Percentiles rank a stretch among this genome's conserved stretches.
Evolutionary conservation across 2,329 filamentous ascomycete genomes (phyloP).

Genomic region (Neocatenulostroma microsporum): DNA sequence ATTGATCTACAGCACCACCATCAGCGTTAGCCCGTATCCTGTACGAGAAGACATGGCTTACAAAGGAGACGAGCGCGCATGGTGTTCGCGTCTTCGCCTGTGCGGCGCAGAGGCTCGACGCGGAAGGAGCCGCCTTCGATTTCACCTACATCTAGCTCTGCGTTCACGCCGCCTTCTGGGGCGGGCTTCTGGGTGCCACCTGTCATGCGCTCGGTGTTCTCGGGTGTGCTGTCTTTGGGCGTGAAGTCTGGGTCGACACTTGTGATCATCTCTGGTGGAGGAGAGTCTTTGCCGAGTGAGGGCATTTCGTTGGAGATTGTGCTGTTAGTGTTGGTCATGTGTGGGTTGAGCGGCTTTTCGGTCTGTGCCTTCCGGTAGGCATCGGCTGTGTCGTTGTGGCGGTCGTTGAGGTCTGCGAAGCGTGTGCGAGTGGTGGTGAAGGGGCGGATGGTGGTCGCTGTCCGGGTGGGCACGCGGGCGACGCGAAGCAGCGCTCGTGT

Average conservation of each 20-base stretch:
- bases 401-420: conserved; percentile 37
- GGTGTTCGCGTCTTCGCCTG: conserved; percentile 74
- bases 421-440: conserved; percentile 32
- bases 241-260: conserved; percentile 49
- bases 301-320: conserved; percentile 58
- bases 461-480: conserved; percentile 31
- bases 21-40: conserved; percentile 23
- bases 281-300: conserved; percentile 47
- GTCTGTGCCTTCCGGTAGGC: conserved; percentile 50
- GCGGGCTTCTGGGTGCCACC: conserved; percentile 52
- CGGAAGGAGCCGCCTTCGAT: conserved; percentile 78
- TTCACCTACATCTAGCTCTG: conserved; percentile 75
- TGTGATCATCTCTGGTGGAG: conserved; percentile 54
- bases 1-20: conserved; percentile 63
- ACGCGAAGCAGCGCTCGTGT: conserved; percentile 38
- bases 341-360: conserved; percentile 52
- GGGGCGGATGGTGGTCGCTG: conserved; percentile 24
- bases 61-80: conserved; percentile 81
- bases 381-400: conserved; percentile 46
- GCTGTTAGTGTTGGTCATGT: conserved; percentile 57
- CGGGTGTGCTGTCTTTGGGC: conserved; percentile 53
- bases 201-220: conserved; percentile 59
- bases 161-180: conserved; percentile 41
- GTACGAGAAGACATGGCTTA: conserved; percentile 31
- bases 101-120: conserved; percentile 79